phyloP scores from a whole-genome alignment of 2,329 filamentous ascomycete genomes.

The Chalaropsis ovoidea region DNA sequence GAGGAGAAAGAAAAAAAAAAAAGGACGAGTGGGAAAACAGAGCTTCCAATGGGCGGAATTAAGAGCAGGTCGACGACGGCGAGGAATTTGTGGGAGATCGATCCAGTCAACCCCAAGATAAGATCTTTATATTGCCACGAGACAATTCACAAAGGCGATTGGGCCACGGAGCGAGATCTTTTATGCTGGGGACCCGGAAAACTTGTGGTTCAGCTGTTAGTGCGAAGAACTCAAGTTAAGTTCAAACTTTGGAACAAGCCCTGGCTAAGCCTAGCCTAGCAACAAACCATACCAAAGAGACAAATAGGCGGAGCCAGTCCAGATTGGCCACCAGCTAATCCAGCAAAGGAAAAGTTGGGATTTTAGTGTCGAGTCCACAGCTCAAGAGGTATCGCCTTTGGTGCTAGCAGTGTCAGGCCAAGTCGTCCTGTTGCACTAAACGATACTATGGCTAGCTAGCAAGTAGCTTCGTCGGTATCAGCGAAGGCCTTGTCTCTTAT shows the following conservation, averaged over 20 bases:
- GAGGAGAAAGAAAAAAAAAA: constrained; percentile 15
- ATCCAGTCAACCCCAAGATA: not conserved
- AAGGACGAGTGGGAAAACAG: constrained; percentile 6
- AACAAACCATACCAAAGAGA: constrained; percentile 3
- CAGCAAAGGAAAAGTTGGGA: constrained; percentile 7
- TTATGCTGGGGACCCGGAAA: constrained; percentile 8
- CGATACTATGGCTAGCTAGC: constrained; percentile 4
- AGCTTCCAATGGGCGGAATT: constrained; percentile 9
- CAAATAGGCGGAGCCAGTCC: not conserved
- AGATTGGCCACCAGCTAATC: constrained; percentile 15
- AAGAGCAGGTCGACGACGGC: not conserved
- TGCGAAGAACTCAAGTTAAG: constrained; percentile 7
- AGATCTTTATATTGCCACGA: constrained; percentile 11
- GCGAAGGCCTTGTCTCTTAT: constrained; percentile 2
- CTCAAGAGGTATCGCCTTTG: constrained; percentile 16
- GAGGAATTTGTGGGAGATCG: not conserved
- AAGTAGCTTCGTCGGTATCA: constrained; percentile 11
- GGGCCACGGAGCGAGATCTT: not conserved
- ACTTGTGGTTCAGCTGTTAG: constrained; percentile 10
- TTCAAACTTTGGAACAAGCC: constrained; percentile 3
- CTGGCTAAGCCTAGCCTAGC: constrained; percentile 16
- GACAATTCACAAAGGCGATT: not conserved
- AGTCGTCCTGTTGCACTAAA: constrained; percentile 7
- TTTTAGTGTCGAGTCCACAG: constrained; percentile 5
- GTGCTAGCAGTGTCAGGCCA: constrained; percentile 10